Conservation (phyloP, 371 early-diverging fungal species). For the Mucor piriformis region DNA sequence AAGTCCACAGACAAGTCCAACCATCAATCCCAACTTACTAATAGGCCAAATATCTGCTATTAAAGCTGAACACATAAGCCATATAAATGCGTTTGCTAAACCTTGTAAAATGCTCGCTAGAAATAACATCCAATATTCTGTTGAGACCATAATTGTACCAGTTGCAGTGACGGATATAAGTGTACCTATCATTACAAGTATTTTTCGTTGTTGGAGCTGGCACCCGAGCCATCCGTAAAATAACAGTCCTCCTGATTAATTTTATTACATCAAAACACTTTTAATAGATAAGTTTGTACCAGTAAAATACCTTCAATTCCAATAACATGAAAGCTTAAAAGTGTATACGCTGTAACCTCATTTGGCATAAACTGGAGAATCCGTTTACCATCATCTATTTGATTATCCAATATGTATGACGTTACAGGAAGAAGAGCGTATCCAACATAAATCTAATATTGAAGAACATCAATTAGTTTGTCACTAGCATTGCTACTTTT, state of each 20-base stretch:
- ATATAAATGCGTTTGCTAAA: conserved; percentile 12
- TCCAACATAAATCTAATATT: conserved; percentile 8
- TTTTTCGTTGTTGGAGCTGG: conserved; percentile 7
- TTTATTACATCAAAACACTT: background rate
- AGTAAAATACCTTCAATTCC: conserved; percentile 3
- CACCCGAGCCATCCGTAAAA: conserved; percentile 14
- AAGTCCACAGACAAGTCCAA: conserved; percentile 10
- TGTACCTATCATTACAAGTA: conserved; percentile 6
- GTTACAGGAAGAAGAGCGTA: background rate
- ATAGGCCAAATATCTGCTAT: conserved; percentile 13
- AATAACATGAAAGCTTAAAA: conserved; percentile 7
- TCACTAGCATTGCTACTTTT: background rate
- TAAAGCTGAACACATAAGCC: conserved; percentile 10
- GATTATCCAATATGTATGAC: conserved; percentile 6
- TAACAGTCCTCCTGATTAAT: conserved; percentile 2
- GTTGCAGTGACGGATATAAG: background rate
- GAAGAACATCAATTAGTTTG: background rate
- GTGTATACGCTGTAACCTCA: conserved; percentile 3
- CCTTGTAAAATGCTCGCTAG: conserved; percentile 17
- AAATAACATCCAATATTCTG: conserved; percentile 19
- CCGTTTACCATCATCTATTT: background rate
- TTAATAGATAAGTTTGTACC: background rate
- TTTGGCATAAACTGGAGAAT: background rate
- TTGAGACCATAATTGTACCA: conserved; percentile 5
- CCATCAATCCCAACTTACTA: conserved; percentile 10